Evolutionary conservation across 345 rosid species (phyloP), one percentile per base, ranked within the genome.

Genomic region (Salix arbutifolia): DNA sequence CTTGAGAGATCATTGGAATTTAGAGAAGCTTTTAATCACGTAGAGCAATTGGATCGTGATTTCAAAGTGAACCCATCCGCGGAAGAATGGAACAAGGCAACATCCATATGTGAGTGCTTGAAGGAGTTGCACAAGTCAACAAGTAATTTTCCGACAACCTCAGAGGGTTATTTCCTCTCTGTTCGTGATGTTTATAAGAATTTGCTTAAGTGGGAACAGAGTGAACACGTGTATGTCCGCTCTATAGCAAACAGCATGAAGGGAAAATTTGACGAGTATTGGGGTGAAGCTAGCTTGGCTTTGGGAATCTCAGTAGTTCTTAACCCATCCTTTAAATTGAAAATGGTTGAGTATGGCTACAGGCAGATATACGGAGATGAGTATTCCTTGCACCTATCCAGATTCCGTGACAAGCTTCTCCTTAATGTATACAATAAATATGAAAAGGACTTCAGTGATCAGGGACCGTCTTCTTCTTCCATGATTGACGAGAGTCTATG

Each of bases 351-450:
- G 23, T 53, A 53, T 53, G 60, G 60, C 60, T 53, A 53, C 60
- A 25, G 0, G 4, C 25, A 7, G 60, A 53, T 53, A 53, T 53
- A 53, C 23, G 4, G 60, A 8, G 1, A 0, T 6, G 58, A 19
- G 6, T 9, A 9, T 52, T 0, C 19, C 58, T 52, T 52, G 23
- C n/a, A 52, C n/a, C 7, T 19, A 1, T 52, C 23, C 9, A 52
- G 2, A 52, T 52, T 52, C 58, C 58, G 0, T 18, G 0, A 0
- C 23, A 0, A 52, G n/a, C n/a, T n/a, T n/a, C n/a, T n/a, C n/a
- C n/a, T n/a, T n/a, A n/a, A n/a, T 18, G n/a, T 1, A 5, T 52
- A 52, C 58, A 1, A 52, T 52, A 52, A 52, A 52, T 52, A 52
- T 52, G 58, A 18, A 46, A 4, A 14, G 5, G 52, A 13, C 6